These are phyloP conservation scores for Pyrrhoderma noxium DNA, from an alignment of 1,284 basidiomycete species.

Conservation along the genomic window DNA sequence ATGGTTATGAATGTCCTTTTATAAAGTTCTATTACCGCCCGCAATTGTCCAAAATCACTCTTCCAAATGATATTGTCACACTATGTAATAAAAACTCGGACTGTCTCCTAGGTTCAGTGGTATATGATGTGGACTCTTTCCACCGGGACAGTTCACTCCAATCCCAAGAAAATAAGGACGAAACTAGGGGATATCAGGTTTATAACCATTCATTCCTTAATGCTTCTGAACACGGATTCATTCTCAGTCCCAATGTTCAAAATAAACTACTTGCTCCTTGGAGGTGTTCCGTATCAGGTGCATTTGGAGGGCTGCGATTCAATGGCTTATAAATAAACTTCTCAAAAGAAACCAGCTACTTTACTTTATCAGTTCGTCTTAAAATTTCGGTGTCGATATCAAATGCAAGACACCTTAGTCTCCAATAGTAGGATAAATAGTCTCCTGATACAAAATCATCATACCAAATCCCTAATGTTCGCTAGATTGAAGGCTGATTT, in stretches of 20 bases:
- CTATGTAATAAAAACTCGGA: not conserved
- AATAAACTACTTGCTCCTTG: constrained; percentile 3
- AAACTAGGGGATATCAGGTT: not conserved
- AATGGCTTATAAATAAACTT: too few species aligned
- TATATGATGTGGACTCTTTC: not conserved
- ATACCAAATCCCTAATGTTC: too few species aligned
- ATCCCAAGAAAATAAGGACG: not conserved
- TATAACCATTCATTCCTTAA: constrained; percentile 5
- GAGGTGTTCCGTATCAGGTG: constrained; percentile 15
- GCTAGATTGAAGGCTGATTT: too few species aligned
- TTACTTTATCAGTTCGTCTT: too few species aligned
- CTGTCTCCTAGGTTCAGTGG: not conserved
- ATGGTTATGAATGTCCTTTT: not conserved
- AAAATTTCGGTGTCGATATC: too few species aligned
- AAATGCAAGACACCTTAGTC: too few species aligned
- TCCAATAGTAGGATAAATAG: too few species aligned
- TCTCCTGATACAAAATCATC: too few species aligned
- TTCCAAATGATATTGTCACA: not conserved
- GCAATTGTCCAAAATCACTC: constrained; percentile 3
- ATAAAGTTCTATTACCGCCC: constrained; percentile 12
- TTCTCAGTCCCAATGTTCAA: not conserved
- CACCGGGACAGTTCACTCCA: not conserved
- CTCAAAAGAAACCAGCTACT: too few species aligned
- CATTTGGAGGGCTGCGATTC: constrained; percentile 6
- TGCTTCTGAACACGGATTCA: constrained; percentile 12